Evolutionary conservation across 352 stramenopile genomes (phyloP), one percentile per base, ranked within the genome.

Genomic region (Phytophthora citrophthora): DNA sequence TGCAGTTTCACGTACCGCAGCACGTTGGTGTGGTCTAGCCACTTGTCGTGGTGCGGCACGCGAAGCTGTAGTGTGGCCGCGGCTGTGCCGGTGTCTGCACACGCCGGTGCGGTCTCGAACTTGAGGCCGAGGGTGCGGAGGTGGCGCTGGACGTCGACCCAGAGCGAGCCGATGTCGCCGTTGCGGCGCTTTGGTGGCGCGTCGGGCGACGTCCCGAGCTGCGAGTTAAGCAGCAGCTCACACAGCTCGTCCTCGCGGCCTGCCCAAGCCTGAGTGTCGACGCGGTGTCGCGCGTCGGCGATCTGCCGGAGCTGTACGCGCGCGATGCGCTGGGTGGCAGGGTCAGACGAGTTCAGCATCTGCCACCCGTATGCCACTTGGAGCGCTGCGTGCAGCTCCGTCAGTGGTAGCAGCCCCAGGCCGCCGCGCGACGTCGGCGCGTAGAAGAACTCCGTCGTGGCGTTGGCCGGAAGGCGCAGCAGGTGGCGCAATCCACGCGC

Each of bases 1-100:
- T 66, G 58, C 40, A 55, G 26, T 44, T 57, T 68, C 41, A 68
- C 39, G 18, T 68, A 51, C 60, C 50, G 23, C 41, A 68, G 44
- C 9, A 66, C 49, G 2, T 12, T 44, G 7, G 26, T 43, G 48
- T 51, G 60, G 6, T 23, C 18, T 4, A 68, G 32, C 36, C 26
- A 50, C 34, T 45, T 12, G 5, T 11, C 16, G 32, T 69, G 53
- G 29, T 62, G 40, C 12, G 60, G 61, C 53, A 62, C 38, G 45
- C 52, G 48, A 50, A 69, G 47, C 27, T 52, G 20, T 23, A 62
- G 44, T 0, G 20, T 20, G 20, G 20, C 20, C 20, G 20, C 36
- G 36, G 16, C n/a, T 15, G 24, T 16, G 16, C 24, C 11, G 10
- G 44, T 40, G 15, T 55, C 41, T 8, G 11, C 32, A 13, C 12